Percentiles rank a stretch among this genome's conserved stretches.
Evolutionary conservation across 495 filamentous ascomycete genomes (phyloP).

Genomic region (Evernia prunastri): DNA sequence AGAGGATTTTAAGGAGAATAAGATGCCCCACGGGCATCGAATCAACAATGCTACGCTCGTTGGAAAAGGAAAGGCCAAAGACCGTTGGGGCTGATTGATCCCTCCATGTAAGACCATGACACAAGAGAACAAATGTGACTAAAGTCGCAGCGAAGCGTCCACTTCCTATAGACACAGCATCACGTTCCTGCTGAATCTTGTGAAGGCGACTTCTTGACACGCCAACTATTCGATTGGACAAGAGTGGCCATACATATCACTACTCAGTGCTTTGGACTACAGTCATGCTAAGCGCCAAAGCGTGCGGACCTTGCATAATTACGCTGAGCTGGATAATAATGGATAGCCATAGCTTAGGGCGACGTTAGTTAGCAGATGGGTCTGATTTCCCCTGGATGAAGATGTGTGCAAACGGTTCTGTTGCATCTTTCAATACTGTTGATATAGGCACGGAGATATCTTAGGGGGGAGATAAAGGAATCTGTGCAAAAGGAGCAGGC

Average conservation of each 20-base stretch:
- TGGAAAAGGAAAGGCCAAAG: neutral
- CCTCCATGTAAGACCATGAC: neutral
- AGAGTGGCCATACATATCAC: neutral
- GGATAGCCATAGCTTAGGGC: too few species aligned
- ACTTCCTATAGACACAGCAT: neutral
- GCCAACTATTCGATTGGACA: neutral
- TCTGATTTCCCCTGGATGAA: too few species aligned
- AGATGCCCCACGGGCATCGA: neutral
- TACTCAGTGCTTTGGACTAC: neutral
- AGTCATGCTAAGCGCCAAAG: neutral
- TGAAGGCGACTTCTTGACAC: neutral
- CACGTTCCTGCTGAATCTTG: neutral
- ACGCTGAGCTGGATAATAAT: neutral
- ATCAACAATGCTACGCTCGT: neutral
- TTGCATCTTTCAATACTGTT: too few species aligned
- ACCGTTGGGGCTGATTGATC: constrained; percentile 17
- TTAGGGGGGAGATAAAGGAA: neutral
- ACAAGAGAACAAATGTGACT: neutral
- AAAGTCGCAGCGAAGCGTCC: neutral
- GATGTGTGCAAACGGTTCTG: too few species aligned
- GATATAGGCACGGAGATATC: neutral
- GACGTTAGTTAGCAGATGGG: too few species aligned
- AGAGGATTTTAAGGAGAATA: neutral
- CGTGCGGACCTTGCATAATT: neutral
- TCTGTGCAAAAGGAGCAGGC: neutral